Percentiles rank a stretch among this genome's conserved stretches.
Evolutionary conservation across 371 early-diverging fungal species (phyloP).

Genomic region (Lichtheimia corymbifera): DNA sequence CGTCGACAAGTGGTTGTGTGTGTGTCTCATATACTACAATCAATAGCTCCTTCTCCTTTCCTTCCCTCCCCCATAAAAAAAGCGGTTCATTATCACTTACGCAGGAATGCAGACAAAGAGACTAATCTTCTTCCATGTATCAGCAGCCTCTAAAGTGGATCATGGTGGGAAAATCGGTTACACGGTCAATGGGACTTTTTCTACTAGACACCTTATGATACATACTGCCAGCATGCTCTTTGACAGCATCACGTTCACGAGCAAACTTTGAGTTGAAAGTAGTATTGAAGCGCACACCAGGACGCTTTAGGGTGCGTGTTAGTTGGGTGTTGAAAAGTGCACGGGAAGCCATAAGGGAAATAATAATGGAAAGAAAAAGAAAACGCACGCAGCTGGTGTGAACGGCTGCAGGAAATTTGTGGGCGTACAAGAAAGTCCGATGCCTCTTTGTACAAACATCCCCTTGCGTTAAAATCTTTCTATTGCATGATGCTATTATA

Average conservation of each 20-base stretch:
- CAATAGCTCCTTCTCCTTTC: too few relatives aligned
- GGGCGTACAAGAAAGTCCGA: too few relatives aligned
- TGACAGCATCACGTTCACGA: constrained; percentile 46
- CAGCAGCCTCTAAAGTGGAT: constrained; percentile 37
- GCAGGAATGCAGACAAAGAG: constrained; percentile 51
- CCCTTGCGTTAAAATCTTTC: too few relatives aligned
- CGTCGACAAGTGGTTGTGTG: not conserved
- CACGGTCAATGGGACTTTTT: not conserved
- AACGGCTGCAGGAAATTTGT: too few relatives aligned
- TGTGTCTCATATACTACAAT: too few relatives aligned
- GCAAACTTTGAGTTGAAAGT: constrained; percentile 24
- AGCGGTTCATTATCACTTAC: constrained; percentile 26
- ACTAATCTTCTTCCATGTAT: constrained; percentile 53
- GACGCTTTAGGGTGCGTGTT: constrained; percentile 31
- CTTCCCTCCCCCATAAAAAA: not conserved
- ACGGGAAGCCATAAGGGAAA: constrained; percentile 31
- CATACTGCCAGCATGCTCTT: constrained; percentile 49
- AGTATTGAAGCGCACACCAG: constrained; percentile 33
- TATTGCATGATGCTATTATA: too few relatives aligned
- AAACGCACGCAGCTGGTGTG: not conserved
- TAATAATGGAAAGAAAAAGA: constrained; percentile 5
- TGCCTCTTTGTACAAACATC: too few relatives aligned
- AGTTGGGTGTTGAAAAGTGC: constrained; percentile 35
- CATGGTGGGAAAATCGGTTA: not conserved
- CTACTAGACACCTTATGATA: not conserved